phyloP scores from a whole-genome alignment of 164 flowering plant genomes.

The Cinnamomum micranthum region DNA sequence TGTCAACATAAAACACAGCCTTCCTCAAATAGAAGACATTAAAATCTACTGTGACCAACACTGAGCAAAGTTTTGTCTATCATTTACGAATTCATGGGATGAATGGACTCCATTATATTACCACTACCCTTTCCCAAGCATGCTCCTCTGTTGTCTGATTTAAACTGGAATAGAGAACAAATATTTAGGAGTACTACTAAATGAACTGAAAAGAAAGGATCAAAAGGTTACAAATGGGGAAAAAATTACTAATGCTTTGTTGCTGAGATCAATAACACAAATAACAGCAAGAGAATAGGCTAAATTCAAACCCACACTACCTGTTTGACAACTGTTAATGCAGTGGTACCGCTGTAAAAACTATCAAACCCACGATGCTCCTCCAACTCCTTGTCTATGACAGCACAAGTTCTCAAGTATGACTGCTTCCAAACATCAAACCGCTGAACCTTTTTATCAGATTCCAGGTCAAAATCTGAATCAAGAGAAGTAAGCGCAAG shows the following conservation, averaged over 20 bases:
- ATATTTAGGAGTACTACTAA: no score
- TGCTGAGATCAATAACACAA: neutral
- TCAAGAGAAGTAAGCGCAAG: slow-evolving; percentile 38
- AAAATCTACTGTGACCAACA: no score
- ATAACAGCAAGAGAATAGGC: neutral
- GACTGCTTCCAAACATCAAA: slow-evolving; percentile 74
- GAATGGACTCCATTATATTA: no score
- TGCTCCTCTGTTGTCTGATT: no score
- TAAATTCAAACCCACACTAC: slow-evolving; percentile 30
- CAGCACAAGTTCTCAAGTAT: slow-evolving; percentile 62
- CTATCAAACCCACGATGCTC: slow-evolving; percentile 51
- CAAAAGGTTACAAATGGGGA: neutral
- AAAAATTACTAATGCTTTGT: neutral
- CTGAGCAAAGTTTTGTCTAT: no score
- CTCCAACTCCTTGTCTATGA: slow-evolving; percentile 66
- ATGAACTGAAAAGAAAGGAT: no score
- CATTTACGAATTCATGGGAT: no score
- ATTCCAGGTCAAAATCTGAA: slow-evolving; percentile 29
- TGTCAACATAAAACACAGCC: no score
- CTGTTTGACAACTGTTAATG: slow-evolving; percentile 74
- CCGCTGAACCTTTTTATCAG: slow-evolving; percentile 28
- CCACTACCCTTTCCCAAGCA: no score
- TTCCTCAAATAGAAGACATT: no score
- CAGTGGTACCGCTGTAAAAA: slow-evolving; percentile 80
- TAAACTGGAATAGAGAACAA: no score